Conservation (phyloP, 2,329 filamentous ascomycete species). For the Aspergillus quadricinctus region DNA sequence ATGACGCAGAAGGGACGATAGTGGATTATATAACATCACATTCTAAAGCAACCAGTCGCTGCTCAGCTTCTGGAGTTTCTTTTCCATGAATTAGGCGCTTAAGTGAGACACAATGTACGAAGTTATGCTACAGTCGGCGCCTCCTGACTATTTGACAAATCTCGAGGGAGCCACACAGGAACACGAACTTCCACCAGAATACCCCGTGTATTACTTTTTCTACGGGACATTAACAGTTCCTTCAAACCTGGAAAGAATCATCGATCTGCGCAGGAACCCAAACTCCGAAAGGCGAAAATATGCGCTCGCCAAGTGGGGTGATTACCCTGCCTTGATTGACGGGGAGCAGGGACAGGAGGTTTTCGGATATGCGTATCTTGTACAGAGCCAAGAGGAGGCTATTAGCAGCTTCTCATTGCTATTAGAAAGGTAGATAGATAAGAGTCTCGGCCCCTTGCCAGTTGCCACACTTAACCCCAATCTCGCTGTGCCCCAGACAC, state of each 20-base stretch:
- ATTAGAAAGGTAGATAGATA: too few species aligned
- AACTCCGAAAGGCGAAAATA: conserved; percentile 11
- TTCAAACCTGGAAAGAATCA: conserved; percentile 9
- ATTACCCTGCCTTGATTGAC: conserved; percentile 14
- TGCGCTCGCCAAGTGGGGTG: conserved; percentile 11
- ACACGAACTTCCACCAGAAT: conserved; percentile 4
- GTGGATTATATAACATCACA: too few species aligned
- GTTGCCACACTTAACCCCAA: too few species aligned
- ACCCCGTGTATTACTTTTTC: conserved; percentile 26
- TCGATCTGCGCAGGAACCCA: conserved; percentile 10
- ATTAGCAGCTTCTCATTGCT: too few species aligned
- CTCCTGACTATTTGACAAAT: conserved; percentile 4
- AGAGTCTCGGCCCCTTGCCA: too few species aligned
- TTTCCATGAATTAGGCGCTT: too few species aligned
- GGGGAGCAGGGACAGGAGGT: conserved; percentile 8
- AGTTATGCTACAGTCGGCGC: conserved; percentile 6
- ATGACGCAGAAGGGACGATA: too few species aligned
- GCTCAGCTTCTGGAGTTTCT: too few species aligned
- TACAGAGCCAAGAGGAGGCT: conserved; percentile 9
- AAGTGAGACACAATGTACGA: too few species aligned
- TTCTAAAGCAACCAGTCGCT: too few species aligned
- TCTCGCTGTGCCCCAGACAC: too few species aligned
- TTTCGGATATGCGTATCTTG: conserved; percentile 10
- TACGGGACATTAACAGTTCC: conserved; percentile 25
- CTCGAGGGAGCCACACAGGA: not conserved